Evolutionary conservation across 495 filamentous ascomycete species (phyloP).

Genomic region (Usnea hakonensis): DNA sequence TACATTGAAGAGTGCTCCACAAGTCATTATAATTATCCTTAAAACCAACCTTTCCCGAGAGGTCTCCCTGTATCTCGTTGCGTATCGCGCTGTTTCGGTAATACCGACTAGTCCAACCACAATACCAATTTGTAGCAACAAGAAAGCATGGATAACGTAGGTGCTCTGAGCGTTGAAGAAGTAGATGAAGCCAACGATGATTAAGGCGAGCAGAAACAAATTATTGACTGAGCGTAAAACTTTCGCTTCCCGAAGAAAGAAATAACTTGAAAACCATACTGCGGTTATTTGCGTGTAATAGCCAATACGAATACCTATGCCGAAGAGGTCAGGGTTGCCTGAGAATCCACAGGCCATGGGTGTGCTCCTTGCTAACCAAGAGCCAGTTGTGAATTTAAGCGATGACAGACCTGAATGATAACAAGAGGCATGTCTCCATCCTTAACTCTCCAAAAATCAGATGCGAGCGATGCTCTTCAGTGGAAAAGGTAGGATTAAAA

Average conservation of each 20-base stretch:
- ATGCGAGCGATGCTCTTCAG: background rate
- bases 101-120: slow-evolving; percentile 9
- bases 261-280: slow-evolving; percentile 30
- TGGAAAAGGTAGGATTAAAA: background rate
- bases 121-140: slow-evolving; percentile 25
- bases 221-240: slow-evolving; percentile 21
- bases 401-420: background rate
- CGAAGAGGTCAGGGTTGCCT: slow-evolving; percentile 32
- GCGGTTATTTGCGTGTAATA: slow-evolving; percentile 34
- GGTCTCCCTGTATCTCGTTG: slow-evolving; percentile 8
- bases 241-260: slow-evolving; percentile 18
- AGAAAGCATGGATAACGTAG: slow-evolving; percentile 15
- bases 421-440: background rate
- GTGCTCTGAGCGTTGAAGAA: slow-evolving; percentile 7
- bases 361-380: background rate
- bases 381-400: background rate
- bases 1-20: slow-evolving; percentile 16
- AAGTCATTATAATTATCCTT: slow-evolving; percentile 9
- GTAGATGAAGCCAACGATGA: slow-evolving; percentile 10
- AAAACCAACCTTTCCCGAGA: slow-evolving; percentile 11
- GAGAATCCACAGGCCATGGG: slow-evolving; percentile 19
- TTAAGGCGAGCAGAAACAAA: slow-evolving; percentile 17
- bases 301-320: slow-evolving; percentile 34
- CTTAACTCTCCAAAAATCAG: background rate
- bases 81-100: slow-evolving; percentile 11